These are phyloP conservation scores for Geotrichum aggregatum DNA, from an alignment of 1,139 yeast genomes.

Conservation along the genomic window DNA sequence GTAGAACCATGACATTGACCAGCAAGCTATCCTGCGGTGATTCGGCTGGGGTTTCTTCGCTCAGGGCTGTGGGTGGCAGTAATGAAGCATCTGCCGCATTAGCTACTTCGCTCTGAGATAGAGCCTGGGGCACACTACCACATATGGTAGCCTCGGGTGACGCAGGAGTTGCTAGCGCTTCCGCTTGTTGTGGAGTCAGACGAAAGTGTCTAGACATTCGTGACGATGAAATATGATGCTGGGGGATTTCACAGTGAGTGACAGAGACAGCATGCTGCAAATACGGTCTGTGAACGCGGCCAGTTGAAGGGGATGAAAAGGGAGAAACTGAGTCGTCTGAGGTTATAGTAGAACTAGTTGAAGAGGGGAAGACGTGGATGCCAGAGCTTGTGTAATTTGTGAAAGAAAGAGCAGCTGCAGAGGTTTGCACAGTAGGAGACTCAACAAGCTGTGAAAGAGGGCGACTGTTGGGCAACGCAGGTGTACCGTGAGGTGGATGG, in stretches of 20 bases:
- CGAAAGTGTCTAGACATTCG: slow-evolving; percentile 11
- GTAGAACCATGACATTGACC: slow-evolving; percentile 19
- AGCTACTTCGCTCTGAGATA: background rate
- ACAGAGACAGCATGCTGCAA: slow-evolving; percentile 6
- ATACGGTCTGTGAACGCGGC: slow-evolving; percentile 1
- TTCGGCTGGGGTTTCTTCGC: background rate
- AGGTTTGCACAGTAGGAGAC: too few species aligned
- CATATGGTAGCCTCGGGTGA: background rate
- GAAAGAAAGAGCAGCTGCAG: too few species aligned
- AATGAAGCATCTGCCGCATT: background rate
- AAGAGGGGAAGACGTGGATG: background rate
- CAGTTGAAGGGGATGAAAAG: background rate
- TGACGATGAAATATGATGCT: slow-evolving; percentile 11
- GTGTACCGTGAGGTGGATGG: too few species aligned
- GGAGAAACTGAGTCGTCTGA: background rate
- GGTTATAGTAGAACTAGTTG: background rate
- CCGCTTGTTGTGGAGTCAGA: background rate
- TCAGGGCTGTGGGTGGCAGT: slow-evolving; percentile 1
- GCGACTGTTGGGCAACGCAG: too few species aligned
- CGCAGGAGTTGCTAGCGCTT: background rate
- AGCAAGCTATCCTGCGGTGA: slow-evolving; percentile 9
- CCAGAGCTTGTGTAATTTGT: too few species aligned
- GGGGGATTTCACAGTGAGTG: slow-evolving; percentile 2
- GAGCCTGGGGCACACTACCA: background rate
- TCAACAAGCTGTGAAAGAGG: too few species aligned